Evolutionary conservation across 2,329 filamentous ascomycete genomes (phyloP), one percentile per base, ranked within the genome.

Genomic region (Colletotrichum chlorophyti): DNA sequence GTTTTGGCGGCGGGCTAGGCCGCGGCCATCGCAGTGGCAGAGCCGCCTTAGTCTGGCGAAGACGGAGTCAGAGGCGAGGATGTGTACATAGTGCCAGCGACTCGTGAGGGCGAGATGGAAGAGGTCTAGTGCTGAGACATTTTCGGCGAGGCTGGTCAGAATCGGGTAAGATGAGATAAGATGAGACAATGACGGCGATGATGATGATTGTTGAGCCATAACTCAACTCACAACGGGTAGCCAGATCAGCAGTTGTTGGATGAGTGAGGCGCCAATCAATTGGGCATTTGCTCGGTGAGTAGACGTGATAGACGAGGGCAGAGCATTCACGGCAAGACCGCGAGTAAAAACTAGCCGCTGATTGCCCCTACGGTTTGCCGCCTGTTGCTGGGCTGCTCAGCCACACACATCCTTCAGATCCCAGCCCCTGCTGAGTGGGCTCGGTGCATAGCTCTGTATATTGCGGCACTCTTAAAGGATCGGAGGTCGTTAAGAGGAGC

Each of bases 1-100:
- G 35, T 21, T 26, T 7, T 54, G 59, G 32, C 59, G 53, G 5
- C 6, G 11, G 12, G 35, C 17, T 1, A 62, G 41, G 35, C 61
- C 61, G 10, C 35, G 61, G 1, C 61, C 53, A 35, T 61, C 59
- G 35, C 61, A 63, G 21, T 51, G 38, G 17, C 48, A 49, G 17
- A 31, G 43, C 4, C 51, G 45, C 7, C 17, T 47, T 6, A 63
- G 59, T 4, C 17, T 38, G 5, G 58, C 14, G 32, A 63, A 63
- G 26, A 61, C 21, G 11, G n/a, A 12, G 3, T 6, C 6, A 3
- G 58, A 55, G 6, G 17, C 49, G 7, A 57, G 43, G 5, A 63
- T 59, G 23, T 53, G 27, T 0, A 35, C 27, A 14, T 50, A 47
- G 5, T 62, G 51, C 2, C 35, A 29, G 26, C 35, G 59, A 3